Base-by-base conservation (phyloP, 805 yeast genomes). In the Zygoascus flipseniorum region DNA sequence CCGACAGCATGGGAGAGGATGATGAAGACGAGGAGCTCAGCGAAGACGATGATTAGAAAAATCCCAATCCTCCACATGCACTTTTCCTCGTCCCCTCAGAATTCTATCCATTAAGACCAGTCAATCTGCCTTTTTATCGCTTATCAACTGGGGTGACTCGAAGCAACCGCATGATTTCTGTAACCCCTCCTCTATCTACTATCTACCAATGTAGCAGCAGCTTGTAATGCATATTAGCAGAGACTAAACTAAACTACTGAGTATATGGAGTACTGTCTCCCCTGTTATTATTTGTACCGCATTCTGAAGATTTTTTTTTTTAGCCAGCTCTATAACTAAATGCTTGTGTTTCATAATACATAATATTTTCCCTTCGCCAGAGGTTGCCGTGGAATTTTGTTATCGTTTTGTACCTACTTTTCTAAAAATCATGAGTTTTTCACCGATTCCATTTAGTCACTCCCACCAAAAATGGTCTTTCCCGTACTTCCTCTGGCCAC, bases 1-100 rank as follows among this genome's bases (percentile, higher is more conserved):
- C 83, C 14, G 85, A 81, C 48, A 80, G 60, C 83, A 82, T 54
- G 37, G 52, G 41, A 10, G 52, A 42, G n/a, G 41, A 46, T 31
- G 20, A 44, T 44, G 32, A 48, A 6, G 56, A 53, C 42, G 82
- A 79, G 20, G 85, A 79, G 42, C 81, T 78, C 43, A 69, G 72
- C 57, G 69, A 71, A 48, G 59, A 68, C 54, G 76, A 70, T 31
- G 75, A 72, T 44, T 81, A 72, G 47, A 23, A 23, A 23, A 23
- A 23, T 23, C 28, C 28, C 28, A n/a, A n/a, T n/a, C n/a, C n/a
- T n/a, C n/a, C n/a, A n/a, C n/a, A n/a, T n/a, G n/a, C n/a, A n/a
- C n/a, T n/a, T n/a, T n/a, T n/a, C n/a, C n/a, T n/a, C n/a, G n/a
- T n/a, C 28, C 28, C 28, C 28, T 23, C 28, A 6, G 28, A 6